Conservation (phyloP, 2,329 filamentous ascomycete genomes). For the Calonectria pauciramosa region DNA sequence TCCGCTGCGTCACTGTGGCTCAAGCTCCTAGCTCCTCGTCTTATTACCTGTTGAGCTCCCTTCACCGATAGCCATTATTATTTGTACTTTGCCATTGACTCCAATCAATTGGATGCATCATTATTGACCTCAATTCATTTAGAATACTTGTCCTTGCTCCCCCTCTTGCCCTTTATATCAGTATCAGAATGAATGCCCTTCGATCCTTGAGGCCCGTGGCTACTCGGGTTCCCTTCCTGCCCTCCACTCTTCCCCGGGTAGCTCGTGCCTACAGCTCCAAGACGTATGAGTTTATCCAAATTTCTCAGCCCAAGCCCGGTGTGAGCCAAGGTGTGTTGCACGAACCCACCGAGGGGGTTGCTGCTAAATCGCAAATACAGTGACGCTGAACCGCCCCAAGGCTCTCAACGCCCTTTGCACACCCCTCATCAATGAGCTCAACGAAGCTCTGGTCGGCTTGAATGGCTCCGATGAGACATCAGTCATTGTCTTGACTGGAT, state of each 20-base stretch:
- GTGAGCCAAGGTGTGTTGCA: constrained; percentile 82
- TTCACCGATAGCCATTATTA: neutral
- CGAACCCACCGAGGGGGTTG: neutral
- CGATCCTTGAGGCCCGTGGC: constrained; percentile 73
- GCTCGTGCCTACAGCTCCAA: constrained; percentile 66
- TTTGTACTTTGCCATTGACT: constrained; percentile 5
- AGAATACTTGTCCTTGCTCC: neutral
- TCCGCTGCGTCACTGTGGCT: constrained; percentile 44
- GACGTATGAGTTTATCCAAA: constrained; percentile 84
- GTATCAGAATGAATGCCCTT: constrained; percentile 64
- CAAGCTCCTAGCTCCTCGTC: constrained; percentile 35
- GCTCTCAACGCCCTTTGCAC: constrained; percentile 94
- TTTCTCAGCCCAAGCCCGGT: constrained; percentile 86
- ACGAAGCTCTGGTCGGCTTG: constrained; percentile 79
- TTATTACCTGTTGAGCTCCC: constrained; percentile 26
- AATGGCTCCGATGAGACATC: constrained; percentile 78
- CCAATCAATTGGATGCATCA: neutral
- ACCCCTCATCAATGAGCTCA: constrained; percentile 91
- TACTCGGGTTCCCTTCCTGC: constrained; percentile 61
- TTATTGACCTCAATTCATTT: neutral
- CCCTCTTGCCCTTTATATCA: neutral
- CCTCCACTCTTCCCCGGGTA: constrained; percentile 69
- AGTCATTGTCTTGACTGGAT: constrained; percentile 89
- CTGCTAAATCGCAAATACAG: constrained; percentile 59
- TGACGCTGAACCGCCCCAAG: constrained; percentile 94